phyloP scores from a whole-genome alignment of 2,329 filamentous ascomycete genomes.

The Aspergillus sp. region DNA sequence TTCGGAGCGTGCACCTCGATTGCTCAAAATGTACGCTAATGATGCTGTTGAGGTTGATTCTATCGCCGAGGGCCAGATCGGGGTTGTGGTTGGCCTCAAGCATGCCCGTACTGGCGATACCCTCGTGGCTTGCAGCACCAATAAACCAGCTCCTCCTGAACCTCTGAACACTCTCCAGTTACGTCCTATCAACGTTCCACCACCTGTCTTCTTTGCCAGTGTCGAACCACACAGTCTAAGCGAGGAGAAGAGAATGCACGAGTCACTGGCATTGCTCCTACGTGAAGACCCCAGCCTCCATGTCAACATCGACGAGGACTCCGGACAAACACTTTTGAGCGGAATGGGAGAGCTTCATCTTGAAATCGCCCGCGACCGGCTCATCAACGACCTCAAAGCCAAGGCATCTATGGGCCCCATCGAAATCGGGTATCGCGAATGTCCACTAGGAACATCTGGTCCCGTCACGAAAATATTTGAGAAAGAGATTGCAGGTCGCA shows the following conservation, averaged over 20 bases:
- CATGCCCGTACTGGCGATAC: constrained; percentile 93
- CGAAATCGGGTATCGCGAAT: constrained; percentile 93
- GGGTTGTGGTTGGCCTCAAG: constrained; percentile 87
- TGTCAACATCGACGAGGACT: constrained; percentile 81
- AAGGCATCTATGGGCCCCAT: constrained; percentile 85
- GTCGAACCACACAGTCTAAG: constrained; percentile 77
- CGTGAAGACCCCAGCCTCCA: constrained; percentile 91
- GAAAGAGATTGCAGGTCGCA: constrained; percentile 74
- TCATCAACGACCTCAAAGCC: constrained; percentile 85
- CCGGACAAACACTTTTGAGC: constrained; percentile 87
- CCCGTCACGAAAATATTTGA: constrained; percentile 69
- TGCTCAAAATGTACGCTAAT: constrained; percentile 86
- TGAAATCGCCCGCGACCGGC: constrained; percentile 84
- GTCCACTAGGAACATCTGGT: constrained; percentile 59
- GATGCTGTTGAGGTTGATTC: constrained; percentile 81
- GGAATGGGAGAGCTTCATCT: constrained; percentile 97
- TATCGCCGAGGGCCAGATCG: constrained; percentile 85
- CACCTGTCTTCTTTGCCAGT: constrained; percentile 94
- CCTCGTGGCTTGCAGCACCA: constrained; percentile 69
- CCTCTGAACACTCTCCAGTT: constrained; percentile 75
- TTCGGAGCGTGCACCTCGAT: constrained; percentile 76
- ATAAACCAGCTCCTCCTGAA: constrained; percentile 64
- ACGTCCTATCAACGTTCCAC: constrained; percentile 82
- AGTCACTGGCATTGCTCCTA: constrained; percentile 73
- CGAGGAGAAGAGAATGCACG: constrained; percentile 76